Base-by-base conservation (phyloP, 2,329 filamentous ascomycete genomes). In the Penicillium sp. region DNA sequence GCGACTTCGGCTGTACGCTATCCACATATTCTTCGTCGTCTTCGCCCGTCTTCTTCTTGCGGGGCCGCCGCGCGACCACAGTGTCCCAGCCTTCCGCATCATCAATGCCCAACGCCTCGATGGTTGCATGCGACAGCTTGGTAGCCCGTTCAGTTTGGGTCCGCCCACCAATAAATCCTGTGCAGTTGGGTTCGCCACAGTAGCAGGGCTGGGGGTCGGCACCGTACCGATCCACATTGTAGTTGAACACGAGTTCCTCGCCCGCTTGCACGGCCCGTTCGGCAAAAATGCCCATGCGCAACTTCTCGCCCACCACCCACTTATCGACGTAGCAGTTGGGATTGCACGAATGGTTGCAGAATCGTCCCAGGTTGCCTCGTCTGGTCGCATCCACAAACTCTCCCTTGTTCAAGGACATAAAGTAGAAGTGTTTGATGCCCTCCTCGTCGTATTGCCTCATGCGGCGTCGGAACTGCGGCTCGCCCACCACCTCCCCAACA, bases 301-400 rank as follows among this genome's bases (percentile, higher is more conserved):
- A 75, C 72, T 96, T 97, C 58, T 94, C 87, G 13, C 89, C 90
- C 21, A 98, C 89, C 43, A 97, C 90, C 93, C 93, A 98, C 72
- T 98, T 98, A 76, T 98, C 93, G 50, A 98, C 91, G 67, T 94
- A 97, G 70, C 90, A 97, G 63, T 98, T 98, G 13, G 93, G 93
- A 64, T 93, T 95, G 77, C 93, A 98, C 7, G 93, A 97, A 66
- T 98, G 93, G 60, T 98, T 98, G 78, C 93, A 98, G 62, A 98
- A 98, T 19, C 93, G 84, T 36, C 90, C 93, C 4, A 98, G 78
- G 54, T 97, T 97, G 35, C 93, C 93, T 64, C 88, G 94, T 63
- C 93, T 94, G 7, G 93, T 98, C 15, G 93, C 93, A 69, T 98
- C 93, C 43, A 98, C 89, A 61, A 97, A 98, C 65, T 97, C 93